Percentiles rank a stretch among this genome's conserved stretches.
Conservation (phyloP, 2,329 filamentous ascomycete genomes). For the Dactylonectria macrodidyma region DNA sequence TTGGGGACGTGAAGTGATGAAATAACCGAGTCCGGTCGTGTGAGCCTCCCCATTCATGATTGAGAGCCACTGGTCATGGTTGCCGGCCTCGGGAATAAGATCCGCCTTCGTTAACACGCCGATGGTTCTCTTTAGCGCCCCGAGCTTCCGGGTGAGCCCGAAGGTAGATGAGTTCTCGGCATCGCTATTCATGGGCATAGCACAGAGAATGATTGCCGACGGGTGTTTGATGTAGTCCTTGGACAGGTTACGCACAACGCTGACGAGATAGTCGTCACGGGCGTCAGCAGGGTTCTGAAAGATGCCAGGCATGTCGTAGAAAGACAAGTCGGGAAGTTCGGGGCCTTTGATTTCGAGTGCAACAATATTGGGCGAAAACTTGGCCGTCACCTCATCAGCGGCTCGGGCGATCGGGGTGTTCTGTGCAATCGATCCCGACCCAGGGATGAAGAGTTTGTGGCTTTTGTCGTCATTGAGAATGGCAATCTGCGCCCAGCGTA, state of each 20-base stretch:
- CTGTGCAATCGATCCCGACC: slow-evolving; percentile 58
- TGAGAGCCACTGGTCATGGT: slow-evolving; percentile 69
- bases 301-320: slow-evolving; percentile 89
- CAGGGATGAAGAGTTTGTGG: slow-evolving; percentile 68
- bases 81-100: slow-evolving; percentile 69
- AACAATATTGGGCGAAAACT: slow-evolving; percentile 88
- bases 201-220: slow-evolving; percentile 83
- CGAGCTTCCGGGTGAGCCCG: slow-evolving; percentile 71
- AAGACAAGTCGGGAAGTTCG: slow-evolving; percentile 80
- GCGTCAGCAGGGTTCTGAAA: slow-evolving; percentile 78
- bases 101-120: slow-evolving; percentile 92
- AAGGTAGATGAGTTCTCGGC: slow-evolving; percentile 82
- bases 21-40: slow-evolving; percentile 81
- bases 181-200: slow-evolving; percentile 84
- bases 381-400: slow-evolving; percentile 65
- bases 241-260: slow-evolving; percentile 80
- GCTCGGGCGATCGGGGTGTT: slow-evolving; percentile 53
- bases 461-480: slow-evolving; percentile 77
- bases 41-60: slow-evolving; percentile 77
- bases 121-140: slow-evolving; percentile 72
- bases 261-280: slow-evolving; percentile 77
- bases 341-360: slow-evolving; percentile 82
- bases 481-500: slow-evolving; percentile 83
- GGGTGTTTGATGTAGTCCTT: slow-evolving; percentile 77
- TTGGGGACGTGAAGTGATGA: slow-evolving; percentile 79